Percentiles rank a stretch among this genome's conserved stretches.
Conservation (phyloP, 2,329 filamentous ascomycete species). For the Aspergillus transmontanensis region DNA sequence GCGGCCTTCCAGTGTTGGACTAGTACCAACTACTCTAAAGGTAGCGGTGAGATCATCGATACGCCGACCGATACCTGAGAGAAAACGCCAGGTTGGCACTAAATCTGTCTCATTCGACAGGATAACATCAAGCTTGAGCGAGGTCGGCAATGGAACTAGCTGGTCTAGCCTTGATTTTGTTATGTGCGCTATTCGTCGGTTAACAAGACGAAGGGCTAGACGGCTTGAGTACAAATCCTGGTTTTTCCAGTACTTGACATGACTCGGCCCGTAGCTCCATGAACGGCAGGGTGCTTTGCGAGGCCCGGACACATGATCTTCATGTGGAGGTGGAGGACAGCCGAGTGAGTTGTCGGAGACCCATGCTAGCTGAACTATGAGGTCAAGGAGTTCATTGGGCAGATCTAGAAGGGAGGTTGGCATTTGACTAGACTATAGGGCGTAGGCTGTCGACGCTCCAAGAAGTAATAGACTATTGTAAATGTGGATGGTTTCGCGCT, state of each 20-base stretch:
- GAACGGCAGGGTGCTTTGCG: background rate
- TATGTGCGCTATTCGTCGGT: constrained; percentile 1
- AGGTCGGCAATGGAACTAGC: background rate
- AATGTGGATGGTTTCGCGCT: no score
- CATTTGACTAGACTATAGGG: background rate
- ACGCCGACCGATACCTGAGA: background rate
- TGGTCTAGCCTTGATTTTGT: background rate
- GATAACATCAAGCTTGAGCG: constrained; percentile 1
- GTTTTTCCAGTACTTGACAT: constrained; percentile 1
- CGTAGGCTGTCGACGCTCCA: no score
- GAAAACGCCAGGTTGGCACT: constrained; percentile 1
- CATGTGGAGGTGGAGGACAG: background rate
- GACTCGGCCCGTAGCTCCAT: background rate
- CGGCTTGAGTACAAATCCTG: background rate
- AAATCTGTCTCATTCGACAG: constrained; percentile 5
- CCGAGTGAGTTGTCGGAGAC: background rate
- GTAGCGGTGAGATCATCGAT: constrained; percentile 1
- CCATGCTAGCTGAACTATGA: constrained; percentile 5
- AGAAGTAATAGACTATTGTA: no score
- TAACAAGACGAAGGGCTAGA: constrained; percentile 1
- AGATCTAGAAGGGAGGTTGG: background rate
- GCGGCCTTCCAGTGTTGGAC: constrained; percentile 2
- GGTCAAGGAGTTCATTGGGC: constrained; percentile 4
- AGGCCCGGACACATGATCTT: background rate
- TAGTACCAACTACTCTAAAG: background rate